Evolutionary conservation across 768 basidiomycete genomes (phyloP).

Genomic region (Holtermanniella nyarrowii): DNA sequence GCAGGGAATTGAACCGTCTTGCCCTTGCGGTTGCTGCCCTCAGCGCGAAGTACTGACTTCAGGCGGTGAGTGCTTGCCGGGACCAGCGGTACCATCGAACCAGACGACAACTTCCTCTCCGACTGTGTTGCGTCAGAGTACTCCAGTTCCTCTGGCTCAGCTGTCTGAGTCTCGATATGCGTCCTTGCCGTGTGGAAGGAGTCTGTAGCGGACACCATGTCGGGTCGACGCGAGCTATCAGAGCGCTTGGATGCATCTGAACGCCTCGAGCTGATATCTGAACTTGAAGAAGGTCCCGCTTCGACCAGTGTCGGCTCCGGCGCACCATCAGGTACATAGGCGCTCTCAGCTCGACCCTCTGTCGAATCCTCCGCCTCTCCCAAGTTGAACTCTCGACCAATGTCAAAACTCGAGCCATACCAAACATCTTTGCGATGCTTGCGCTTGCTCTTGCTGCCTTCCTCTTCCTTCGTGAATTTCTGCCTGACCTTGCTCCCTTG

Average conservation of each 20-base stretch:
- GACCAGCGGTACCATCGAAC: not conserved
- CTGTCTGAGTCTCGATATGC: not conserved
- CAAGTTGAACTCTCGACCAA: conserved; percentile 25
- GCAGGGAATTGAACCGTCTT: conserved; percentile 33
- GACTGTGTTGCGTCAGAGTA: not conserved
- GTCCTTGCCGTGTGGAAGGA: conserved; percentile 1
- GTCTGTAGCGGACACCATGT: not conserved
- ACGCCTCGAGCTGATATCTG: too few species aligned
- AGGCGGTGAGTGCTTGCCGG: not conserved
- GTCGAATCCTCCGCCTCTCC: not conserved
- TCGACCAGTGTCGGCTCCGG: not conserved
- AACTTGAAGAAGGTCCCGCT: too few species aligned
- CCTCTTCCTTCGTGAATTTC: not conserved
- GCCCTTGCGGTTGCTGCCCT: not conserved
- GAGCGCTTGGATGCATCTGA: too few species aligned
- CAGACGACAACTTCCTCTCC: not conserved
- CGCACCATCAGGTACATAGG: not conserved
- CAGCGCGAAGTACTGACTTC: too few species aligned
- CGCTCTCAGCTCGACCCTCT: not conserved
- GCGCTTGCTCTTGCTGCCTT: conserved; percentile 6
- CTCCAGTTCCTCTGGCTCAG: not conserved
- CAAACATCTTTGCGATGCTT: conserved; percentile 30
- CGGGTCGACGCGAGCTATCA: not conserved
- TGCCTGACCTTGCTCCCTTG: not conserved
- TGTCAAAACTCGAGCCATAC: conserved; percentile 35